phyloP scores from a whole-genome alignment of 2,329 filamentous ascomycete genomes.

The Phyllosticta citriasiana region DNA sequence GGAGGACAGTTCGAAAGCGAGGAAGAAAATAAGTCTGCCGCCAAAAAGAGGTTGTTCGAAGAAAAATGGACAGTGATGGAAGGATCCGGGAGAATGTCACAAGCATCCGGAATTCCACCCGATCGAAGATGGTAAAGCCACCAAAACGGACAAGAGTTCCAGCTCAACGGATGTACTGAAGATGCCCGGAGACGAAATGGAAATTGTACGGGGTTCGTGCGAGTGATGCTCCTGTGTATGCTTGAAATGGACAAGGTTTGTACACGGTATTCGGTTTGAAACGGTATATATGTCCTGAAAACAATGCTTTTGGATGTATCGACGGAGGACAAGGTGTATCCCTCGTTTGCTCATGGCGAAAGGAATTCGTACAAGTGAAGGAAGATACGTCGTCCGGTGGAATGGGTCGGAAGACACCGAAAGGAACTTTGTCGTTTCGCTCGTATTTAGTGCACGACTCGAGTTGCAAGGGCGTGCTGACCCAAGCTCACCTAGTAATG shows the following conservation, averaged over 20 bases:
- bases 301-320: not conserved
- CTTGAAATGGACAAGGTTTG: not conserved
- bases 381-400: not conserved
- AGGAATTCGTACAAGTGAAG: not conserved
- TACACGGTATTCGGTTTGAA: not conserved
- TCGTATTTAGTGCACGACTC: not conserved
- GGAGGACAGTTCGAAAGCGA: not conserved
- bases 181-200: not conserved
- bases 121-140: not conserved
- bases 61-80: not conserved
- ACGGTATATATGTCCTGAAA: not conserved
- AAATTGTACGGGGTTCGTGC: not conserved
- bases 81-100: not conserved
- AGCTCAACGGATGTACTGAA: not conserved
- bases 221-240: not conserved
- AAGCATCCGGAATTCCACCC: not conserved
- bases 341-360: not conserved
- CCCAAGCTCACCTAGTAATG: conserved; percentile 15
- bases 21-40: not conserved
- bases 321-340: not conserved
- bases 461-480: not conserved
- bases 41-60: not conserved
- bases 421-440: not conserved
- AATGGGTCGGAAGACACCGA: not conserved
- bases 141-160: not conserved